Base-by-base conservation (phyloP, 768 basidiomycete genomes). In the Mycena albidolilacea region DNA sequence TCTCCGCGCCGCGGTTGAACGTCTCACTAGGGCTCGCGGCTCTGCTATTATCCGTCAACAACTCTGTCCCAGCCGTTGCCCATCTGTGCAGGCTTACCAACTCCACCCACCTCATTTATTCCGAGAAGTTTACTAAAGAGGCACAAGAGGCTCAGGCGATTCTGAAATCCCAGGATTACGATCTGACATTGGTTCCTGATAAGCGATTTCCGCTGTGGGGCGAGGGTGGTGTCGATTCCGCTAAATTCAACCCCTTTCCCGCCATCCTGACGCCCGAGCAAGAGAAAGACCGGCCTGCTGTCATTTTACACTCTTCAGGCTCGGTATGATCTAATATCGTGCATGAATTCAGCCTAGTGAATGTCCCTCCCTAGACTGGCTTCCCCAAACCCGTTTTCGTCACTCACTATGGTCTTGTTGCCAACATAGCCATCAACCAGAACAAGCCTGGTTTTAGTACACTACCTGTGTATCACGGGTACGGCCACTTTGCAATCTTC, bases 261-360 rank as follows among this genome's bases (percentile, higher is more conserved):
- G 57, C 78, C 35, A 72, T 78, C 12, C 71, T 85, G 43, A 79
- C 78, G 0, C 81, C 82, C 11, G 80, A 82, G 43, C 78, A 84
- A 57, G 85, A 86, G 71, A 62, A 58, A 21, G 61, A 72, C 17
- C 72, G 84, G 21, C 78, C 80, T 17, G 81, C 79, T 17, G 83
- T 86, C 30, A 83, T 85, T 60, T 75, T 89, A 61, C 88, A 89
- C 72, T 85, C 85, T 6, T 84, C 83, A 3, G 88, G 88, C 38
- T 82, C 81, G 41, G 81, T 82, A 68, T 30, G 75, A 68, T 55
- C 7, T 64, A 21, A 39, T 43, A 46, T 43, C 9, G 39, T 9
- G 8, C 11, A 19, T 17, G 21, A 38, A 8, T 17, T 12, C 19
- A 6, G 3, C 37, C 10, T n/a, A 17, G n/a, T 43, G 43, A n/a